Base-by-base conservation (phyloP, 2,329 filamentous ascomycete genomes). In the Fusarium buxicola region DNA sequence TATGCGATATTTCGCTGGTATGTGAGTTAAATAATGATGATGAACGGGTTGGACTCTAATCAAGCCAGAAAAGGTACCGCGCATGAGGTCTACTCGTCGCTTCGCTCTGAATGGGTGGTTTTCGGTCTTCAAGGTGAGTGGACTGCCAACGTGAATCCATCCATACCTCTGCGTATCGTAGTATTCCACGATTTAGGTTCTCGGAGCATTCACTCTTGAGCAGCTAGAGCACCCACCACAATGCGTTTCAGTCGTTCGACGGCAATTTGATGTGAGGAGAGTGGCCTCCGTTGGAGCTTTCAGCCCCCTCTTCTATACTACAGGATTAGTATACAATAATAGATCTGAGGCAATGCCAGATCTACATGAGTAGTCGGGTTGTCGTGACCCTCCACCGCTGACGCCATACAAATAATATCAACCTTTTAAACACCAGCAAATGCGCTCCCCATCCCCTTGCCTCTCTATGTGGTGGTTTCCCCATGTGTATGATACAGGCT, bases 391-490 rank as follows among this genome's bases (percentile, higher is more conserved):
- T 65, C 66, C 62, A 66, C 62, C 62, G n/a, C n/a, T n/a, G 70
- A 75, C 74, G 68, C 72, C 72, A 65, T 64, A 67, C 59, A 69
- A 70, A 69, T 50, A 70, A 73, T 70, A 63, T 70, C 66, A 74
- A 68, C 71, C 70, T 70, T 76, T 74, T 74, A 32, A 77, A 76
- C 76, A 77, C 75, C 75, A 65, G 63, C 70, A 57, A 72, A 78
- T 77, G 74, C 76, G 69, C 58, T 64, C 66, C 58, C 60, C 55
- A 31, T 52, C 60, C 56, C 55, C 61, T 55, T 67, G 57, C 61
- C 47, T 62, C 62, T 69, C 66, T 69, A 63, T 67, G 55, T 63
- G 63, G 63, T 65, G 58, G 28, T 51, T 54, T 61, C 39, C 44
- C 31, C 50, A 47, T 32, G 47, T 40, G 49, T 68, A 68, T 70